phyloP scores from a whole-genome alignment of 306 rosid species.

The Citrullus colocynthis region DNA sequence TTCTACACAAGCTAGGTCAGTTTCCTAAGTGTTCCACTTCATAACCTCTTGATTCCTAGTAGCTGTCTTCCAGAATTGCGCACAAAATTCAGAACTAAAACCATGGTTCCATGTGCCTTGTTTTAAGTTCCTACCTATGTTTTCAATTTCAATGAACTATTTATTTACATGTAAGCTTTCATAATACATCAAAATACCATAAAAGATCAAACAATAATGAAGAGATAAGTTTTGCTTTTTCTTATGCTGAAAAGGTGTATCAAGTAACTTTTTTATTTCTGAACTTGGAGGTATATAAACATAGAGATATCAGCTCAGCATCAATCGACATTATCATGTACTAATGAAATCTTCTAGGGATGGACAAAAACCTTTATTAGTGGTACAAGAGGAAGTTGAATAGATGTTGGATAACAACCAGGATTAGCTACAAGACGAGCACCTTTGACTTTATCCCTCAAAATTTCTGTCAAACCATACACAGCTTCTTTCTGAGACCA shows the following conservation, averaged over 20 bases:
- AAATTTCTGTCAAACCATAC: constrained; percentile 88
- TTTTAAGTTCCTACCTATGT: neutral
- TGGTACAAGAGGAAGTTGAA: constrained; percentile 92
- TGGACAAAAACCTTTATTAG: constrained; percentile 53
- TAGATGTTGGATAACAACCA: constrained; percentile 92
- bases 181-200: neutral
- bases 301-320: too few species aligned
- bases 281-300: neutral
- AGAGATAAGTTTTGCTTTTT: too few species aligned
- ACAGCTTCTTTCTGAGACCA: constrained; percentile 74
- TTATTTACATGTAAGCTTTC: neutral
- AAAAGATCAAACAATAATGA: neutral
- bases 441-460: constrained; percentile 49
- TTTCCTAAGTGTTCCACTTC: neutral
- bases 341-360: neutral
- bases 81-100: neutral
- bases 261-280: too few species aligned
- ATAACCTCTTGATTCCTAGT: neutral
- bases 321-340: neutral
- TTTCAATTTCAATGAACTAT: neutral
- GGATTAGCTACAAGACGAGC: constrained; percentile 94
- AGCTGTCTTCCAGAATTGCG: neutral
- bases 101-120: neutral
- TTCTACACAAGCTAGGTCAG: neutral
- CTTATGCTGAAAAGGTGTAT: neutral